Base-by-base conservation (phyloP, 108 stramenopile genomes). In the Nitzschia inconspicua region DNA sequence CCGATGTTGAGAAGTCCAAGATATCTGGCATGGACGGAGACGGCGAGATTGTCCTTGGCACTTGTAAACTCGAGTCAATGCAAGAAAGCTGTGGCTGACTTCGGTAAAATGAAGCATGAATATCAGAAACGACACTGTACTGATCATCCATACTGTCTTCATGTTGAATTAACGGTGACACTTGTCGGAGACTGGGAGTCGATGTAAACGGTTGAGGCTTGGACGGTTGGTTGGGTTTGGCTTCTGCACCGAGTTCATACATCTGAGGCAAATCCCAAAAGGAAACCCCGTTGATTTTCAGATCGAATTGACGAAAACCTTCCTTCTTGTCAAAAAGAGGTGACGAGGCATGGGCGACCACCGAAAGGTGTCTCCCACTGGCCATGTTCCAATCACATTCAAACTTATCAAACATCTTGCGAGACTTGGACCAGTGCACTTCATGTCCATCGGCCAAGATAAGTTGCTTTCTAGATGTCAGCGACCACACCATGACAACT, bases 191-290 rank as follows among this genome's bases (percentile, higher is more conserved):
- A n/a, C n/a, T n/a, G n/a, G n/a, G n/a, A n/a, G n/a, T n/a, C n/a
- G n/a, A n/a, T n/a, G n/a, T n/a, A n/a, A n/a, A n/a, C n/a, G n/a
- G n/a, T n/a, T n/a, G n/a, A n/a, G n/a, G 11, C 37, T 14, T 54
- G 4, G 20, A 8, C 14, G 13, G 35, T 4, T 37, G 19, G 44
- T 46, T 20, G 2, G 16, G 2, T 49, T 24, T 29, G 2, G 26
- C 27, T 2, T 28, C 48, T n/a, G 9, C 19, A 7, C 88, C 93
- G 23, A 94, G 65, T 60, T 94, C 79, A 61, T 60, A 94, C 26
- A 94, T 76, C 40, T 78, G 70, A 32, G 89, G 93, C 67, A 94
- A 72, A 19, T 81, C 69, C 59, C 75, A 86, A 60, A 86, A 91
- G 43, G 78, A 68, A 42, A 75, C 58, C 5, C 89, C 89, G 49